phyloP scores from a whole-genome alignment of 140 eudicot genomes.

The Senecio squalidus region DNA sequence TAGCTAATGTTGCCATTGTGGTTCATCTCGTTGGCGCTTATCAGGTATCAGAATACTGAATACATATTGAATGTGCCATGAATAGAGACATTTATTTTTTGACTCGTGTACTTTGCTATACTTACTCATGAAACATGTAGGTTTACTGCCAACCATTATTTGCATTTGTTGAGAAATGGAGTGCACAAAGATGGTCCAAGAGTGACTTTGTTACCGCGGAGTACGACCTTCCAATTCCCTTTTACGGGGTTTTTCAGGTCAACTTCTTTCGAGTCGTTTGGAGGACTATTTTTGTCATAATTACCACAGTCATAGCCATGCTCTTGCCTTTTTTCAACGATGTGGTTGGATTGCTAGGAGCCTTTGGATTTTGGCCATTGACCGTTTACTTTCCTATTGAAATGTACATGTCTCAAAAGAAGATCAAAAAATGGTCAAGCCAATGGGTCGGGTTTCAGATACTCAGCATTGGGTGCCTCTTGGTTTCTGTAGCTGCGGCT shows the following conservation, averaged over 20 bases:
- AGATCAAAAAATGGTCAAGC: conserved; percentile 40
- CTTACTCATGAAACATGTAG: conserved; percentile 16
- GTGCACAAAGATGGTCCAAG: conserved; percentile 46
- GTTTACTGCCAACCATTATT: conserved; percentile 58
- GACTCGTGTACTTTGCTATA: neutral
- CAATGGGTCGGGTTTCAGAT: conserved; percentile 55
- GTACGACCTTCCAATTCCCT: conserved; percentile 42
- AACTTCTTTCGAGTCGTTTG: conserved; percentile 45
- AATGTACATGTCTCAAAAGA: conserved; percentile 55
- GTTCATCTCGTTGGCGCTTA: conserved; percentile 75
- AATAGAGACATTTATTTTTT: neutral
- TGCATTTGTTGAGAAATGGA: conserved; percentile 58
- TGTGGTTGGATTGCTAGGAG: conserved; percentile 61
- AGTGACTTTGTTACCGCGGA: conserved; percentile 39
- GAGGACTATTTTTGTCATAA: conserved; percentile 46
- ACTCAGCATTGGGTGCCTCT: conserved; percentile 44
- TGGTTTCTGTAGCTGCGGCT: conserved; percentile 54
- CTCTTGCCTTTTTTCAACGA: conserved; percentile 64
- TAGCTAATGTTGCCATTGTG: conserved; percentile 67
- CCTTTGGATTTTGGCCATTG: conserved; percentile 53
- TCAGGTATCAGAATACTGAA: conserved; percentile 33
- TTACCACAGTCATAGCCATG: conserved; percentile 46
- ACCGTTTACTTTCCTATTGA: conserved; percentile 47
- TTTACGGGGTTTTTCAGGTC: conserved; percentile 26
- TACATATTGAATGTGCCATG: neutral